Evolutionary conservation across 495 filamentous ascomycete genomes (phyloP).

Genomic region (Coniosporium apollinis): DNA sequence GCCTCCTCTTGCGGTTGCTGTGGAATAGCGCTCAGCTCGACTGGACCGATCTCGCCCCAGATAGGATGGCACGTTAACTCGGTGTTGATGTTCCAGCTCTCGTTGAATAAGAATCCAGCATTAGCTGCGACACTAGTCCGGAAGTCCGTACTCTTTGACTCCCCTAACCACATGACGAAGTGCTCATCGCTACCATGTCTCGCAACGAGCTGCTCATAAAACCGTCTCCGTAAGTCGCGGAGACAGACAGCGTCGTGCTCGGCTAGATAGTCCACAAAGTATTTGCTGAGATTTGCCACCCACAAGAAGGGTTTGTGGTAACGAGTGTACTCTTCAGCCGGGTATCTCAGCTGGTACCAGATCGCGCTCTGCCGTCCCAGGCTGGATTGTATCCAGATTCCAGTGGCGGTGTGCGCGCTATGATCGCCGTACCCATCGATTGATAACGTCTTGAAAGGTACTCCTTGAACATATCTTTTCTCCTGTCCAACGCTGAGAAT

Average conservation of each 20-base stretch:
- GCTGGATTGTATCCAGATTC: slow-evolving; percentile 45
- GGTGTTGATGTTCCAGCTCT: slow-evolving; percentile 23
- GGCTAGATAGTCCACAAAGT: slow-evolving; percentile 45
- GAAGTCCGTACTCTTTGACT: slow-evolving; percentile 37
- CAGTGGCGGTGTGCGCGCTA: slow-evolving; percentile 26
- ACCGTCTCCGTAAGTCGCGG: slow-evolving; percentile 33
- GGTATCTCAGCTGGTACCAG: slow-evolving; percentile 43
- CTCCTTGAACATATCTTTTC: slow-evolving; percentile 30
- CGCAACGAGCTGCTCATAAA: slow-evolving; percentile 34
- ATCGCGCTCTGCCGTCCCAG: slow-evolving; percentile 21
- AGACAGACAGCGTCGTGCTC: slow-evolving; percentile 26
- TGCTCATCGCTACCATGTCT: slow-evolving; percentile 21
- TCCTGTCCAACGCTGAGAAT: slow-evolving; percentile 30
- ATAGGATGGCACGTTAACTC: slow-evolving; percentile 22
- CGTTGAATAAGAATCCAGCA: slow-evolving; percentile 44
- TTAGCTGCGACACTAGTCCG: slow-evolving; percentile 37
- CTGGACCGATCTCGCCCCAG: slow-evolving; percentile 29
- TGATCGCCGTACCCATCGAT: slow-evolving; percentile 46
- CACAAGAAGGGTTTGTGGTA: slow-evolving; percentile 47
- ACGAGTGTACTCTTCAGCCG: slow-evolving; percentile 37
- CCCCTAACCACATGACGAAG: slow-evolving; percentile 33
- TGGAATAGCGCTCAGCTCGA: slow-evolving; percentile 9
- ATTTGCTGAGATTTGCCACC: slow-evolving; percentile 49
- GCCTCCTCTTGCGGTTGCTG: slow-evolving; percentile 5
- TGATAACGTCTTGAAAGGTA: slow-evolving; percentile 39